Percentiles rank a stretch among this genome's conserved stretches.
Evolutionary conservation across 495 filamentous ascomycete species (phyloP).

Genomic region (Cercophora sp.): DNA sequence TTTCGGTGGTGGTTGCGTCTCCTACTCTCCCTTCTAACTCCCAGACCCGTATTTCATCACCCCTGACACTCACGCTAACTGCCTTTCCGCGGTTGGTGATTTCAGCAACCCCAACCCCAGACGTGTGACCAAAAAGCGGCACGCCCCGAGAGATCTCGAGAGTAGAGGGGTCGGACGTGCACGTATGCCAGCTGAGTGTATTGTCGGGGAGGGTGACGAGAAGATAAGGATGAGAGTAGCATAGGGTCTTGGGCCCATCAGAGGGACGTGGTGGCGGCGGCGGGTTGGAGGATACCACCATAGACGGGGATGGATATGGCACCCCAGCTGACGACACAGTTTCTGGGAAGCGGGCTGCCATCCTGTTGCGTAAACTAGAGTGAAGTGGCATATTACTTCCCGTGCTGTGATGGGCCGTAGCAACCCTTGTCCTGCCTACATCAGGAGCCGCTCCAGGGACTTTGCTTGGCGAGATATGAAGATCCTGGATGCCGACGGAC

Average conservation of each 20-base stretch:
- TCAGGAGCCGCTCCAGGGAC: too few species aligned
- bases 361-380: too few species aligned
- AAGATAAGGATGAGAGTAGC: slow-evolving; percentile 89
- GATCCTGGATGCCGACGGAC: slow-evolving; percentile 86
- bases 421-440: too few species aligned
- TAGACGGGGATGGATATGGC: too few species aligned
- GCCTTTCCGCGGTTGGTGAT: slow-evolving; percentile 86
- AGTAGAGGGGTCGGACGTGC: slow-evolving; percentile 63
- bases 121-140: slow-evolving; percentile 90
- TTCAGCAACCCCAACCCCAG: slow-evolving; percentile 79
- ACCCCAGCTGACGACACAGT: too few species aligned
- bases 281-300: too few species aligned
- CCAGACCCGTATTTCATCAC: slow-evolving; percentile 90
- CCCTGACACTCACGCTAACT: slow-evolving; percentile 76
- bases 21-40: slow-evolving; percentile 74
- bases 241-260: slow-evolving; percentile 72
- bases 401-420: too few species aligned
- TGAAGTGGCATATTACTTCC: too few species aligned
- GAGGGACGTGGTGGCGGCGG: too few species aligned
- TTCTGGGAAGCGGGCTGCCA: too few species aligned
- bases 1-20: slow-evolving; percentile 23
- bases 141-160: slow-evolving; percentile 72
- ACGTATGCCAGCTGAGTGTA: slow-evolving; percentile 81
- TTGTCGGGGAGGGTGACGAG: slow-evolving; percentile 87
- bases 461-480: too few species aligned